Evolutionary conservation across 768 basidiomycete species (phyloP), one percentile per base, ranked within the genome.

Genomic region (Agaricus bisporus): DNA sequence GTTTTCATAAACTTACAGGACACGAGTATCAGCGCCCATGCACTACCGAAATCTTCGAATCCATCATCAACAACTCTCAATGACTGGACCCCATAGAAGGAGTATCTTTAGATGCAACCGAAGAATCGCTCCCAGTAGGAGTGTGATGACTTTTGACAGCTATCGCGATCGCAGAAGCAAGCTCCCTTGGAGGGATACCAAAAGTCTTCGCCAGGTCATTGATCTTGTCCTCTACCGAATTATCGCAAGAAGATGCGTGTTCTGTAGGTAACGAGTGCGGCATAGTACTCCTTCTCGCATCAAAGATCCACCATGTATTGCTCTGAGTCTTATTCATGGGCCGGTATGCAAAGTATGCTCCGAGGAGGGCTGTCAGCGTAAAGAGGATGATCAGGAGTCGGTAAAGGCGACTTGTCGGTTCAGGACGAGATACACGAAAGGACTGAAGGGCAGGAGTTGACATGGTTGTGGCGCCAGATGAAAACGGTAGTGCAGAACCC

Each of bases 141-240:
- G 86, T 77, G n/a, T n/a, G n/a, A 56, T 82, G 66, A 28, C 80
- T 72, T 57, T 74, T 73, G 28, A 85, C 80, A 0, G 80, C 83
- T 45, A 70, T 73, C 0, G 81, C 82, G 45, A 88, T 81, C 0
- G 85, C 87, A 15, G 70, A 73, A 2, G 86, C 85, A 1, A 89
- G 68, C 36, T 85, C 80, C 38, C 70, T 67, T 14, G 82, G 72
- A 0, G 80, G 75, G 60, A 88, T 77, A 1, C 85, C 87, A 32
- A 89, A 69, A 29, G 77, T 80, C 6, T 69, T 67, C 10, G 86
- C 87, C 10, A 89, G 71, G 12, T 74, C 79, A 48, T 79, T 77
- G 50, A 88, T 78, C 35, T 74, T 71, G 4, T 73, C 70, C 60
- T 87, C 84, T 37, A 88, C 71, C 4, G 64, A 72, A 4, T 65